phyloP scores from a whole-genome alignment of 2,329 filamentous ascomycete species.

The Fusarium poae region DNA sequence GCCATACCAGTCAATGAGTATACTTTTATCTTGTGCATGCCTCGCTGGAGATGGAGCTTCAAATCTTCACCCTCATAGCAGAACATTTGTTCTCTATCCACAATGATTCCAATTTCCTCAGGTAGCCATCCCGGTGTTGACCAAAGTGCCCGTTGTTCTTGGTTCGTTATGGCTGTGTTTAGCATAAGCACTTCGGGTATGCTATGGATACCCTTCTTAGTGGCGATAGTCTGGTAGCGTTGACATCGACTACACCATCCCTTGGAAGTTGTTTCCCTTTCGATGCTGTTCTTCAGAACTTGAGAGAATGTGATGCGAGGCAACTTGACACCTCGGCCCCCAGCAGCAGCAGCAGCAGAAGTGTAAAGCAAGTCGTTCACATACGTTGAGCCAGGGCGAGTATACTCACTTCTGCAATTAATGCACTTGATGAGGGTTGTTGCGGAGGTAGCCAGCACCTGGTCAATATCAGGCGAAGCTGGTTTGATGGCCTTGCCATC shows the following conservation, averaged over 20 bases:
- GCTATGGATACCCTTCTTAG: slow-evolving; percentile 84
- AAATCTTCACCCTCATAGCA: slow-evolving; percentile 95
- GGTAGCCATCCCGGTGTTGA: slow-evolving; percentile 90
- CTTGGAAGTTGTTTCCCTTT: slow-evolving; percentile 87
- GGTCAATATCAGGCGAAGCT: slow-evolving; percentile 75
- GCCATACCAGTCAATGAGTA: slow-evolving; percentile 94
- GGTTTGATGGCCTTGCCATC: slow-evolving; percentile 79
- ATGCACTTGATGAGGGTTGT: slow-evolving; percentile 84
- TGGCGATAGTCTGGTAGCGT: slow-evolving; percentile 88
- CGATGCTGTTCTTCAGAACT: slow-evolving; percentile 91
- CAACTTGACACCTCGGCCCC: slow-evolving; percentile 63
- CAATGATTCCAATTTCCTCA: slow-evolving; percentile 91
- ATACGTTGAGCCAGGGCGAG: slow-evolving; percentile 80
- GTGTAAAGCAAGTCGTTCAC: slow-evolving; percentile 91
- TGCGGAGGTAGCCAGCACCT: slow-evolving; percentile 77
- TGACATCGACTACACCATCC: slow-evolving; percentile 95
- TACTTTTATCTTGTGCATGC: slow-evolving; percentile 83
- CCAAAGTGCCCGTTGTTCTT: slow-evolving; percentile 86
- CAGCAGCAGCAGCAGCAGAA: slow-evolving; percentile 53
- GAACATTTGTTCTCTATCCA: slow-evolving; percentile 91
- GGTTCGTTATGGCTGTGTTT: slow-evolving; percentile 80
- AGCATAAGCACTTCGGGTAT: slow-evolving; percentile 90
- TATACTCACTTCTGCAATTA: slow-evolving; percentile 88
- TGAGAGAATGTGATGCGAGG: slow-evolving; percentile 82
- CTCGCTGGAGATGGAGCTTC: slow-evolving; percentile 81